These are phyloP conservation scores for Rutstroemia sp. DNA, from an alignment of 2,329 filamentous ascomycete genomes.

Conservation along the genomic window DNA sequence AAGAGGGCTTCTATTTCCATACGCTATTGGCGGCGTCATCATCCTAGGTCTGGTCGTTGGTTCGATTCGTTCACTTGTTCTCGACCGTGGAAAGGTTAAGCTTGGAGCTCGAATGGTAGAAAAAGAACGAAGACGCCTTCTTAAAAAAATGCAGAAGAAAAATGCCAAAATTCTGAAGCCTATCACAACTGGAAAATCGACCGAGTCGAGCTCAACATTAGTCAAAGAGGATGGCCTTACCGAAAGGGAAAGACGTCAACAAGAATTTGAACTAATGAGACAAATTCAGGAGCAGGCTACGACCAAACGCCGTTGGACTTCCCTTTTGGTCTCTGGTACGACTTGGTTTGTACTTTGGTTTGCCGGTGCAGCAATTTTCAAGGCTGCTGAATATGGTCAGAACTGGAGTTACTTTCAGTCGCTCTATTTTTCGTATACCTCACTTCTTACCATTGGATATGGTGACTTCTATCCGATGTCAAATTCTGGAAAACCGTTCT, in stretches of 20 bases:
- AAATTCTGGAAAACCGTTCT: constrained; percentile 75
- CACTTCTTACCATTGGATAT: constrained; percentile 79
- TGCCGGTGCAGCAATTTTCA: constrained; percentile 69
- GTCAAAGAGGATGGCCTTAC: constrained; percentile 16
- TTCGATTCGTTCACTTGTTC: constrained; percentile 61
- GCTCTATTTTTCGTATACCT: constrained; percentile 81
- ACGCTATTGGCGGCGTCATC: constrained; percentile 74
- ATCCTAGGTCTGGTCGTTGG: constrained; percentile 78
- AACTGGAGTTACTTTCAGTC: constrained; percentile 69
- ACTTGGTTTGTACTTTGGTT: constrained; percentile 74
- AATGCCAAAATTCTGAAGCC: constrained; percentile 44
- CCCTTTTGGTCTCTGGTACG: constrained; percentile 58
- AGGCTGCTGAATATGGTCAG: constrained; percentile 43
- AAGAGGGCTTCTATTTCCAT: constrained; percentile 72
- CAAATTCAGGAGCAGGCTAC: constrained; percentile 62
- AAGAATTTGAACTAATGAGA: constrained; percentile 75
- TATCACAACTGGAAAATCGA: constrained; percentile 8
- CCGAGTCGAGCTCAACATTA: not conserved
- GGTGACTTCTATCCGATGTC: constrained; percentile 72
- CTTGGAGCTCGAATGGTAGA: constrained; percentile 53
- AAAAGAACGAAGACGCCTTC: constrained; percentile 44
- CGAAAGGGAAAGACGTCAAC: constrained; percentile 55
- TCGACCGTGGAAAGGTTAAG: constrained; percentile 49
- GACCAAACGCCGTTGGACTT: constrained; percentile 64
- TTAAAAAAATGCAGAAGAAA: constrained; percentile 41